These are phyloP conservation scores for Harringtonia lauricola DNA, from an alignment of 2,329 filamentous ascomycete genomes.

Conservation along the genomic window DNA sequence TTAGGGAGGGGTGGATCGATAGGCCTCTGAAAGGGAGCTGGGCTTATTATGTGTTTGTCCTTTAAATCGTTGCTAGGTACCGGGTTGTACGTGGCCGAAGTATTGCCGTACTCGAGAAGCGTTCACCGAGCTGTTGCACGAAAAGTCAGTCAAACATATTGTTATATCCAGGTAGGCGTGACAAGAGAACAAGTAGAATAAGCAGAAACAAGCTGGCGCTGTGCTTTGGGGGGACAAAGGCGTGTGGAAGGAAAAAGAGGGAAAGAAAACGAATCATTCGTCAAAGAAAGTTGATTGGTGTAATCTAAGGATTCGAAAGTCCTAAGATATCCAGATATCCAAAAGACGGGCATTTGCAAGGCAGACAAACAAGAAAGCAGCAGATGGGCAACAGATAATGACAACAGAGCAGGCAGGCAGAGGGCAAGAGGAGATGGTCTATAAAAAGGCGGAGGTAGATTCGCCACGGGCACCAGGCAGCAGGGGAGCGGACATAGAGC, in stretches of 20 bases:
- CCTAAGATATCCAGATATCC: too few relatives aligned
- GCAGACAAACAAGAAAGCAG: too few relatives aligned
- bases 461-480: too few relatives aligned
- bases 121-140: constrained; percentile 6
- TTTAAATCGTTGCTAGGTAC: constrained; percentile 1
- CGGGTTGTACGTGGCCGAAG: constrained; percentile 4
- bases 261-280: background rate
- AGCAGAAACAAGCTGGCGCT: background rate
- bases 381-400: too few relatives aligned
- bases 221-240: constrained; percentile 1
- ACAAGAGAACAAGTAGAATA: background rate
- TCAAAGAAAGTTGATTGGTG: background rate
- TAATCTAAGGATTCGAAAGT: background rate
- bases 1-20: background rate
- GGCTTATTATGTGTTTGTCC: constrained; percentile 2
- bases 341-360: too few relatives aligned
- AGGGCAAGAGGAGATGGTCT: too few relatives aligned
- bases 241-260: background rate
- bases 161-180: background rate
- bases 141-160: constrained; percentile 7
- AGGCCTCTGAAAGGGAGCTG: too few relatives aligned
- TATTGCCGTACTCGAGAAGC: constrained; percentile 3
- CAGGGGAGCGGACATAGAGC: too few relatives aligned
- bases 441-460: too few relatives aligned
- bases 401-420: too few relatives aligned